phyloP scores from a whole-genome alignment of 805 yeast genomes.

The Yarrowia sp. region DNA sequence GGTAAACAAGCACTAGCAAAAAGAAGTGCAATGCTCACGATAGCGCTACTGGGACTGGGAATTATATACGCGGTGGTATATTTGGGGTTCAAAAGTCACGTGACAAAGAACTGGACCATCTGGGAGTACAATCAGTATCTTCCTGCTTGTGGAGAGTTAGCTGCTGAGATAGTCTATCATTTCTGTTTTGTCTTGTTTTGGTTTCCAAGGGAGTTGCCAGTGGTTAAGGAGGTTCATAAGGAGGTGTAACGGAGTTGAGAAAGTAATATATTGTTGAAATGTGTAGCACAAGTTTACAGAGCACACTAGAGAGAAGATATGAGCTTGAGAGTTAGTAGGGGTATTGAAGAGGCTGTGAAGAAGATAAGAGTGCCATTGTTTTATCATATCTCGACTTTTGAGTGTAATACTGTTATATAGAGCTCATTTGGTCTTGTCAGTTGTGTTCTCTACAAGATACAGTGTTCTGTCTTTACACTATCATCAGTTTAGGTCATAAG shows the following conservation, averaged over 20 bases:
- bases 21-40: background rate
- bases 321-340: too few species aligned
- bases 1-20: background rate
- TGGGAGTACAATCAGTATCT: background rate
- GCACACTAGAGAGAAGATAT: too few species aligned
- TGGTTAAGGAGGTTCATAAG: background rate
- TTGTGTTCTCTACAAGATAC: too few species aligned
- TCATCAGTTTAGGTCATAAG: too few species aligned
- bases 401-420: too few species aligned
- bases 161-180: background rate
- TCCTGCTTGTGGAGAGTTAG: constrained; percentile 10
- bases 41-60: background rate
- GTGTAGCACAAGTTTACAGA: too few species aligned
- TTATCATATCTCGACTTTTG: too few species aligned
- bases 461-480: too few species aligned
- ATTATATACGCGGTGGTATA: background rate
- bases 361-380: too few species aligned
- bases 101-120: background rate
- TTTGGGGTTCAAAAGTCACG: background rate
- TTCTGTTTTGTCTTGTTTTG: background rate
- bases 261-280: background rate
- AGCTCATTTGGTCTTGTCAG: too few species aligned
- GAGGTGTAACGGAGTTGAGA: background rate
- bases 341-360: too few species aligned
- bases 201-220: background rate